phyloP scores from a whole-genome alignment of 495 filamentous ascomycete species.

The Aspergillus biplanus region DNA sequence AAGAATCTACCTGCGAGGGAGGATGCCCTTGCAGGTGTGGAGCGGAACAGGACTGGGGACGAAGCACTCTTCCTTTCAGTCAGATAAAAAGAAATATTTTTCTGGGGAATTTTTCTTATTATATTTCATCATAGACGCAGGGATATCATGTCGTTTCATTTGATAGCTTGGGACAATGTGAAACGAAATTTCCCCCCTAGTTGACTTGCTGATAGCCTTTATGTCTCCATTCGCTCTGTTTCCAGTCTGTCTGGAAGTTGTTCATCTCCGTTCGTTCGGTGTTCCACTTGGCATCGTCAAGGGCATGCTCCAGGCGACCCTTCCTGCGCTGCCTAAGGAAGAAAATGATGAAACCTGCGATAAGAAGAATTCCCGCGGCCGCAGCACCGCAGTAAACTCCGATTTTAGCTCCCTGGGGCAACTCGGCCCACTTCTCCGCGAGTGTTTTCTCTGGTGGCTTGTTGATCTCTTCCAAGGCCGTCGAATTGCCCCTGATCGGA shows the following conservation, averaged over 20 bases:
- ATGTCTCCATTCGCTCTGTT: slow-evolving; percentile 42
- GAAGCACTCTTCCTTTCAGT: not conserved
- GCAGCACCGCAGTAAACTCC: slow-evolving; percentile 60
- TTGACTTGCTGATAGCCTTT: slow-evolving; percentile 42
- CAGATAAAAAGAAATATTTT: not conserved
- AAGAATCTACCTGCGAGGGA: slow-evolving; percentile 15
- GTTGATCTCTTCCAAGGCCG: slow-evolving; percentile 42
- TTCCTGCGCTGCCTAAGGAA: slow-evolving; percentile 68
- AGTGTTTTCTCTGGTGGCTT: slow-evolving; percentile 44
- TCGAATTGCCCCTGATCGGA: slow-evolving; percentile 63
- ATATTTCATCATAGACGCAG: slow-evolving; percentile 3
- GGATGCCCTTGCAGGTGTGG: slow-evolving; percentile 19
- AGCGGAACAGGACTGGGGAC: slow-evolving; percentile 11
- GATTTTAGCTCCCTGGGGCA: slow-evolving; percentile 57
- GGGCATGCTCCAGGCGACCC: slow-evolving; percentile 64
- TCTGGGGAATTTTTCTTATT: not conserved
- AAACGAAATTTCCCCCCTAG: slow-evolving; percentile 35
- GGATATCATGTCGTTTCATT: slow-evolving; percentile 10
- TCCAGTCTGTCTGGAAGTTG: slow-evolving; percentile 53
- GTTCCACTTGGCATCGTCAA: slow-evolving; percentile 57
- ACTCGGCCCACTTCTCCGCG: slow-evolving; percentile 59
- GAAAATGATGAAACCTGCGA: slow-evolving; percentile 57
- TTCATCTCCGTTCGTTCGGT: slow-evolving; percentile 67
- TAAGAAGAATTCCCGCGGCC: slow-evolving; percentile 53
- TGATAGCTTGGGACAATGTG: not conserved